Conservation (phyloP, 306 rosid species). For the Medicago ruthenica region DNA sequence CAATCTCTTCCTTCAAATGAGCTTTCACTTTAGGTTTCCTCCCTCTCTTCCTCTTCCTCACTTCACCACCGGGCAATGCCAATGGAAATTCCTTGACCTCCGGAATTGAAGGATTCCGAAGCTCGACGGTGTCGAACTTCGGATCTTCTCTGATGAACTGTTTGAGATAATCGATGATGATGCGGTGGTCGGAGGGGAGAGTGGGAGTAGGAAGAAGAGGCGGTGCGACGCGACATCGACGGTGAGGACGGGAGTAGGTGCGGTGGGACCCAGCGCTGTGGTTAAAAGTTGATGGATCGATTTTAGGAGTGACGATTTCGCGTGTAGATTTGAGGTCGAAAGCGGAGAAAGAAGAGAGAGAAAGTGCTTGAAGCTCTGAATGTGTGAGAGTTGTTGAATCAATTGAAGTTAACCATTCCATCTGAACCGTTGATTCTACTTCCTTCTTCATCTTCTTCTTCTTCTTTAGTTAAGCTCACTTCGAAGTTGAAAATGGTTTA, state of each 20-base stretch:
- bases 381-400: slow-evolving; percentile 70
- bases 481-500: background rate
- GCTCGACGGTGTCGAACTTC: slow-evolving; percentile 61
- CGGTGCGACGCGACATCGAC: slow-evolving; percentile 64
- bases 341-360: slow-evolving; percentile 64
- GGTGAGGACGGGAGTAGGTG: slow-evolving; percentile 67
- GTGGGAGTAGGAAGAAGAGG: slow-evolving; percentile 55
- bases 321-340: slow-evolving; percentile 35
- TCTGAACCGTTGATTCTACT: slow-evolving; percentile 17
- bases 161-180: slow-evolving; percentile 69
- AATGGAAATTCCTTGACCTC: background rate
- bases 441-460: background rate
- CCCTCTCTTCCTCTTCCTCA: slow-evolving; percentile 77
- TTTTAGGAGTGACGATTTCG: slow-evolving; percentile 56
- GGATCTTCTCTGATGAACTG: slow-evolving; percentile 67
- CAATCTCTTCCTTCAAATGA: slow-evolving; percentile 49
- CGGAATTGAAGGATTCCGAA: slow-evolving; percentile 18
- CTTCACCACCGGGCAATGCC: background rate
- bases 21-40: slow-evolving; percentile 72
- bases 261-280: slow-evolving; percentile 86
- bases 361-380: slow-evolving; percentile 70
- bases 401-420: slow-evolving; percentile 52
- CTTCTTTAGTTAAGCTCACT: background rate
- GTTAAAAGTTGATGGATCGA: slow-evolving; percentile 74
- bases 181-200: slow-evolving; percentile 59